Conservation (phyloP, 305 asterid species). For the Petunia hybrid region DNA sequence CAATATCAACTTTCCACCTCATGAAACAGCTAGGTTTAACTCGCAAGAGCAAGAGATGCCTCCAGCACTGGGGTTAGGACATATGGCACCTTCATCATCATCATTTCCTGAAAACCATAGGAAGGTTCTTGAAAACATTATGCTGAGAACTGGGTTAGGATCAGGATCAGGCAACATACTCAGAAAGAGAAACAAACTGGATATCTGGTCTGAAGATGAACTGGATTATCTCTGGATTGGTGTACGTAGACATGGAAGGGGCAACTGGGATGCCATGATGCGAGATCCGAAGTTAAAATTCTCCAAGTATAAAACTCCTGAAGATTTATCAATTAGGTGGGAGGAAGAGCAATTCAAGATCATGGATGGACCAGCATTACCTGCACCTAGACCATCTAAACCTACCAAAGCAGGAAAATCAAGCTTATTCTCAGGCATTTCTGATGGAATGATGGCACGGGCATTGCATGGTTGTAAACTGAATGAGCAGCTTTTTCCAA, state of each 20-base stretch:
- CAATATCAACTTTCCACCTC: constrained; percentile 64
- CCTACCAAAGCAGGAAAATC: constrained; percentile 52
- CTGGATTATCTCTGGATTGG: constrained; percentile 95
- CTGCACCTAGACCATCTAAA: constrained; percentile 45
- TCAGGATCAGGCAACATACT: constrained; percentile 60
- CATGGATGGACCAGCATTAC: constrained; percentile 59
- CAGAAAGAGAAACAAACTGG: constrained; percentile 58
- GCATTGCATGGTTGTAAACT: constrained; percentile 66
- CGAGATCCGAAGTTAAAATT: constrained; percentile 81
- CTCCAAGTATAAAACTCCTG: constrained; percentile 70
- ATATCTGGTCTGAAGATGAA: constrained; percentile 90
- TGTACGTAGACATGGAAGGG: constrained; percentile 85
- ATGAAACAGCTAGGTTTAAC: constrained; percentile 58
- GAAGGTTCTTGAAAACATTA: constrained; percentile 79
- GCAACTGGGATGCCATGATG: constrained; percentile 88
- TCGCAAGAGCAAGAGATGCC: constrained; percentile 66
- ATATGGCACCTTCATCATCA: constrained; percentile 63
- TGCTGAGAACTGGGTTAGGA: constrained; percentile 80
- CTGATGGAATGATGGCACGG: constrained; percentile 77
- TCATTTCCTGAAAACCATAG: constrained; percentile 87
- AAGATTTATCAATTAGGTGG: constrained; percentile 80
- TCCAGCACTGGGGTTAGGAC: constrained; percentile 63
- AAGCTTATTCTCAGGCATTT: constrained; percentile 46
- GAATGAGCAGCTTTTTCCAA: constrained; percentile 57
- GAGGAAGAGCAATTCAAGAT: constrained; percentile 88